These are phyloP conservation scores for Articulospora tetracladia DNA, from an alignment of 495 filamentous ascomycete species.

Conservation along the genomic window DNA sequence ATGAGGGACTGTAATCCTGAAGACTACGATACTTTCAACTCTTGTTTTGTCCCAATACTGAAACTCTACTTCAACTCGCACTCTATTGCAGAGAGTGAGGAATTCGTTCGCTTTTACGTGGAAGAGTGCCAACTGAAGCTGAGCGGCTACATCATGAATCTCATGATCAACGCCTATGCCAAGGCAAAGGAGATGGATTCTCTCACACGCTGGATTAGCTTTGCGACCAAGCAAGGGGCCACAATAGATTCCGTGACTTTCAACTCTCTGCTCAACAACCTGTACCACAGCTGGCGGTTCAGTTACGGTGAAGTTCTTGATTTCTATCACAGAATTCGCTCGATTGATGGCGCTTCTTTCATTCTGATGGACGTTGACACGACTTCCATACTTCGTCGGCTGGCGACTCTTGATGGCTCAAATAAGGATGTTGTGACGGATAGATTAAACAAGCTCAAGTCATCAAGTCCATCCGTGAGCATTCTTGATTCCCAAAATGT, in stretches of 20 bases:
- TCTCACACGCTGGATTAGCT: slow-evolving; percentile 26
- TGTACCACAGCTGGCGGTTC: slow-evolving; percentile 31
- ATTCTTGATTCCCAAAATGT: background rate
- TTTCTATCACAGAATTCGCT: slow-evolving; percentile 31
- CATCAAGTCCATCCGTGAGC: background rate
- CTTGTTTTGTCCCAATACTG: slow-evolving; percentile 39
- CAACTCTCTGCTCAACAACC: slow-evolving; percentile 39
- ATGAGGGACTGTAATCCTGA: slow-evolving; percentile 26
- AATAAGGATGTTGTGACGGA: background rate
- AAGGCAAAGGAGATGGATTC: slow-evolving; percentile 34
- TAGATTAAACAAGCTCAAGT: background rate
- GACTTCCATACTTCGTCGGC: slow-evolving; percentile 12
- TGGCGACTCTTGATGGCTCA: background rate
- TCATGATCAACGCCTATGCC: slow-evolving; percentile 43
- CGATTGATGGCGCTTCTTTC: slow-evolving; percentile 22
- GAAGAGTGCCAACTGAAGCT: slow-evolving; percentile 30
- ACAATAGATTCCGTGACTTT: slow-evolving; percentile 32
- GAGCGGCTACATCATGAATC: slow-evolving; percentile 33
- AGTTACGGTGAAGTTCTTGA: slow-evolving; percentile 33
- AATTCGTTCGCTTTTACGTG: slow-evolving; percentile 35
- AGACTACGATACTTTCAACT: slow-evolving; percentile 18
- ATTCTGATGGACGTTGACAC: slow-evolving; percentile 32
- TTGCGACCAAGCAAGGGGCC: slow-evolving; percentile 24
- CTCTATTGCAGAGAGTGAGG: slow-evolving; percentile 35
- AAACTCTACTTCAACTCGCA: slow-evolving; percentile 38